phyloP scores from a whole-genome alignment of 108 stramenopile genomes.

The Nitzschia sp. region DNA sequence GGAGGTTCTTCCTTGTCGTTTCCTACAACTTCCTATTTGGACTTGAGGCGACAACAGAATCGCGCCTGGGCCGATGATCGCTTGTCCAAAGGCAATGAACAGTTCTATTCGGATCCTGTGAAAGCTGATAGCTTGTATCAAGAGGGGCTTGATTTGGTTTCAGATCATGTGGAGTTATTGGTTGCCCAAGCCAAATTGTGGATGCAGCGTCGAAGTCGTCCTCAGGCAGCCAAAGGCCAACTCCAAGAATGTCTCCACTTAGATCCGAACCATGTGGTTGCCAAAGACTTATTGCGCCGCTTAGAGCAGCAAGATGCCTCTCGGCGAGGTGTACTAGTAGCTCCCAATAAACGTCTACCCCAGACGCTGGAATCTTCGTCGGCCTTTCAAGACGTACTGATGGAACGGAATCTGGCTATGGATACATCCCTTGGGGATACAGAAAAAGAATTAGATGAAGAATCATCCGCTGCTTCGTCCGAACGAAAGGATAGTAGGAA shows the following conservation, averaged over 20 bases:
- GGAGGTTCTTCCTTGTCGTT: not conserved
- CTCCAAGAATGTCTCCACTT: not conserved
- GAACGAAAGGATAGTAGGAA: not conserved
- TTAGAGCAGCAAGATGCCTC: not conserved
- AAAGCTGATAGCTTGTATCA: conserved; percentile 15
- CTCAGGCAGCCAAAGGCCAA: conserved; percentile 1
- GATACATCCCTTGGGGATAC: not conserved
- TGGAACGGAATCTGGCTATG: conserved; percentile 21
- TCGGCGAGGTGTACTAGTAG: not conserved
- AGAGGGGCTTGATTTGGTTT: conserved; percentile 36
- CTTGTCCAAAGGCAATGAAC: conserved; percentile 18
- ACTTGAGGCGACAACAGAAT: conserved; percentile 39
- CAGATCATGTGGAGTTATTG: conserved; percentile 25
- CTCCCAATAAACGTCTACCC: not conserved
- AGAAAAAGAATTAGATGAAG: not conserved
- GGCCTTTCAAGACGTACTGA: conserved; percentile 23
- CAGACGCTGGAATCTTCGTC: conserved; percentile 15
- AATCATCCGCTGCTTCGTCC: not conserved
- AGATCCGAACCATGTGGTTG: conserved; percentile 18
- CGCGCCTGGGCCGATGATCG: conserved; percentile 23
- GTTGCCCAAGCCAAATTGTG: conserved; percentile 20
- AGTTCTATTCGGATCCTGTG: not conserved
- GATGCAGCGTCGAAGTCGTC: not conserved
- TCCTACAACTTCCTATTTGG: conserved; percentile 16
- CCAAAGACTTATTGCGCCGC: not conserved